phyloP scores from a whole-genome alignment of 2,329 filamentous ascomycete species.

The Lojkania enalia region DNA sequence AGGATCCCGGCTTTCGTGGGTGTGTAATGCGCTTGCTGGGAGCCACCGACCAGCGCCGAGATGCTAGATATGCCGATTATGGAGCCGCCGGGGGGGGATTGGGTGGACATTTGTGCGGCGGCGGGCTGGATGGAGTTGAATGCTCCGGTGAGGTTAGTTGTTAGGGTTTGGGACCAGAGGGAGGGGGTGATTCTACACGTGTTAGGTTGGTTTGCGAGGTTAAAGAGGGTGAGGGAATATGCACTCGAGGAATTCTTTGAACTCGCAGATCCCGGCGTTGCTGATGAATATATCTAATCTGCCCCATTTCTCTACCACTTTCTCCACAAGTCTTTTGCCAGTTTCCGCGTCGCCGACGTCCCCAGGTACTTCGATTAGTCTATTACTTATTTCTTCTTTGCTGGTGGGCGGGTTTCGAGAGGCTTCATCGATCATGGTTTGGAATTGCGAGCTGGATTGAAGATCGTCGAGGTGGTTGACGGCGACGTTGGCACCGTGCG shows the following conservation, averaged over 20 bases:
- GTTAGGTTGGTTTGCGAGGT: too few relatives aligned
- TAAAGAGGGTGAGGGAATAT: conserved; percentile 20
- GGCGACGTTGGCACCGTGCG: conserved; percentile 76
- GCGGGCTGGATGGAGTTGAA: conserved; percentile 87
- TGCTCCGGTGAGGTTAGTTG: conserved; percentile 84
- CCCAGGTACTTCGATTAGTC: conserved; percentile 69
- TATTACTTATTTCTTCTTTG: conserved; percentile 38
- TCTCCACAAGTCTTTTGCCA: conserved; percentile 66
- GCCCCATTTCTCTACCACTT: conserved; percentile 64
- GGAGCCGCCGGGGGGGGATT: conserved; percentile 67
- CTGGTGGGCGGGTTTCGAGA: conserved; percentile 16
- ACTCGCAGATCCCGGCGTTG: conserved; percentile 87
- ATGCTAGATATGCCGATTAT: conserved; percentile 80
- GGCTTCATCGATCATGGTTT: conserved; percentile 52
- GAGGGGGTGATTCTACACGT: conserved; percentile 62
- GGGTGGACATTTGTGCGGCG: conserved; percentile 75
- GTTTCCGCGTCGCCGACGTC: conserved; percentile 78
- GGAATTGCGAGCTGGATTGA: conserved; percentile 53
- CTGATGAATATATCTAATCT: conserved; percentile 71
- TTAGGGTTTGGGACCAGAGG: conserved; percentile 71
- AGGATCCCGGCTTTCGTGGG: conserved; percentile 81
- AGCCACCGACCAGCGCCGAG: conserved; percentile 76
- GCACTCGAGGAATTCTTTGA: conserved; percentile 80
- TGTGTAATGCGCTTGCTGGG: conserved; percentile 80
- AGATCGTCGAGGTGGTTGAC: conserved; percentile 74